phyloP scores from a whole-genome alignment of 441 rosid genomes.

The Isatis lusitanica region DNA sequence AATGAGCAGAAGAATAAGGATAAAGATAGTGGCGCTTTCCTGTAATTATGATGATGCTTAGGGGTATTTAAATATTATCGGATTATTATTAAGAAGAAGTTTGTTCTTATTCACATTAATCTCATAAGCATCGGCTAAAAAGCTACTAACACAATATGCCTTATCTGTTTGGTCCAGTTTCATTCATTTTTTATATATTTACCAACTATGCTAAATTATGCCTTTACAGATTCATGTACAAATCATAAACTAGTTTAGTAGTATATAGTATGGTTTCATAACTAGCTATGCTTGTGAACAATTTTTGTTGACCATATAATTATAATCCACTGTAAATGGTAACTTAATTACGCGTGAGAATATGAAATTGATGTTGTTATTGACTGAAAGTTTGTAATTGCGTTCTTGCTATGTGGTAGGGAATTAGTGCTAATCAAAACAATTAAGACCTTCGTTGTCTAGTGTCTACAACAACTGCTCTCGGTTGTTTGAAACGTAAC shows the following conservation, averaged over 20 bases:
- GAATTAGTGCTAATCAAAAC: background rate
- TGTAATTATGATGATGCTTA: constrained; percentile 12
- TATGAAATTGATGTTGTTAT: background rate
- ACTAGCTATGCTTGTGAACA: background rate
- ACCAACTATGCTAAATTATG: constrained; percentile 20
- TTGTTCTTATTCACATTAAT: constrained; percentile 25
- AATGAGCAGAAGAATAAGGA: background rate
- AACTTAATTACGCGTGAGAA: background rate
- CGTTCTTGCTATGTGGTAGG: background rate
- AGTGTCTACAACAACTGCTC: background rate
- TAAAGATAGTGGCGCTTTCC: constrained; percentile 22
- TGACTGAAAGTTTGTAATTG: background rate
- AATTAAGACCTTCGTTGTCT: background rate
- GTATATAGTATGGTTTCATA: constrained; percentile 11
- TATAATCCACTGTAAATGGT: background rate
- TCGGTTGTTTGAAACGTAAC: constrained; percentile 25
- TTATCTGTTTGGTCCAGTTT: constrained; percentile 26
- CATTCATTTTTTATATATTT: background rate
- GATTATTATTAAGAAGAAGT: background rate
- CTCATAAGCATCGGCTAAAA: constrained; percentile 6
- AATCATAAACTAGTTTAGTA: constrained; percentile 10
- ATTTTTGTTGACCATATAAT: background rate
- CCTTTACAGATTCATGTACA: constrained; percentile 15
- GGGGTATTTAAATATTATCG: background rate
- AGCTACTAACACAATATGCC: constrained; percentile 19